Percentiles rank a stretch among this genome's conserved stretches.
phyloP scores from a whole-genome alignment of 345 rosid species.

The Aurinia saxatilis region DNA sequence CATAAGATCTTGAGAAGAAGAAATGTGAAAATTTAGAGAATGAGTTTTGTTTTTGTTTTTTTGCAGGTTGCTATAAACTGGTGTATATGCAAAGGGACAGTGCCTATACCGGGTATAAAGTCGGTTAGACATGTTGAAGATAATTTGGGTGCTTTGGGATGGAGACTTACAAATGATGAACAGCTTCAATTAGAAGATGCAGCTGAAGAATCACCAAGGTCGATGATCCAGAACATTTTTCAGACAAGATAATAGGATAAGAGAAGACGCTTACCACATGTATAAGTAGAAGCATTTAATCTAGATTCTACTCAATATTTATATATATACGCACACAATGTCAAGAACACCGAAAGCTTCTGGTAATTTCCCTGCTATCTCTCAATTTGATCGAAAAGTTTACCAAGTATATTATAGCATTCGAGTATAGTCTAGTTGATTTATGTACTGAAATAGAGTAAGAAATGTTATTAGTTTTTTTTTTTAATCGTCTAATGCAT shows the following conservation, averaged over 20 bases:
- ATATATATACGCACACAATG: background rate
- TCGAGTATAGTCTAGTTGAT: no score
- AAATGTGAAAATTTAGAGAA: background rate
- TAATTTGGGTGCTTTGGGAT: conserved; percentile 80
- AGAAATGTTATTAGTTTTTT: no score
- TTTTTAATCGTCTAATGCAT: no score
- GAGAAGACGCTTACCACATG: no score
- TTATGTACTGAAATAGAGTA: no score
- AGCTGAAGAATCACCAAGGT: conserved; percentile 54
- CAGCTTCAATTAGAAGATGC: conserved; percentile 67
- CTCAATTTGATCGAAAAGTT: no score
- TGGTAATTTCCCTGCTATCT: background rate
- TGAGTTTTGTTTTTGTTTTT: background rate
- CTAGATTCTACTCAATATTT: background rate
- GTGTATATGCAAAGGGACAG: conserved; percentile 83
- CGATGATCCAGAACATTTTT: conserved; percentile 82
- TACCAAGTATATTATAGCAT: no score
- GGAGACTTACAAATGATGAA: conserved; percentile 62
- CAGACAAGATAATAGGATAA: conserved; percentile 49
- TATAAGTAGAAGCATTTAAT: background rate
- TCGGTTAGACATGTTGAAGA: conserved; percentile 64
- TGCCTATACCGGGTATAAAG: conserved; percentile 90
- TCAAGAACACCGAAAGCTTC: background rate
- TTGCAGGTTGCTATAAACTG: conserved; percentile 82
- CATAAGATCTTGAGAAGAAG: background rate